Base-by-base conservation (phyloP, 2,329 filamentous ascomycete genomes). In the Aureobasidium sp. region DNA sequence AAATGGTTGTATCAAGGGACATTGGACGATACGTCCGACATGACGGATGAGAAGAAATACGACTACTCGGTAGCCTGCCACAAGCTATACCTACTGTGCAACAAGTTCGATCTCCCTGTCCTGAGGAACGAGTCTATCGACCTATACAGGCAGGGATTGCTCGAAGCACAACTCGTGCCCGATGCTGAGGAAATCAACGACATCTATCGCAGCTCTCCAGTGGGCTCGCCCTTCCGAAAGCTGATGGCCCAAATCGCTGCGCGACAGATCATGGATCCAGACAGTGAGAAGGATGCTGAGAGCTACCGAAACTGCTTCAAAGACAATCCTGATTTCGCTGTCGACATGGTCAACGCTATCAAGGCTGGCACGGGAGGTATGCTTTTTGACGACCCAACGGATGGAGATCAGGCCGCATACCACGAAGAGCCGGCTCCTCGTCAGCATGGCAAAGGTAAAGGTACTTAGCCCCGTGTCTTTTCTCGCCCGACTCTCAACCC, bases 1-100 rank as follows among this genome's bases (percentile, higher is more conserved):
- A 82, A 82, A 70, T 83, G 80, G 80, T 73, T 83, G 9, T 83
- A 83, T 62, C 80, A 82, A 68, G 81, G 81, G 57, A 76, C 72
- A 48, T 75, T 82, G 51, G 79, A 82, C 63, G 77, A 82, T 64
- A 76, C 79, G 22, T 77, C 76, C 5, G 72, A 76, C 51, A 70
- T 81, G 65, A 72, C 76, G 60, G 73, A 78, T 34, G 75, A 77
- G 51, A 74, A 77, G 64, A 81, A 82, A 69, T 83, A 82, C 74
- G 78, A 81, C 15, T 78, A 82, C 65, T 80, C 80, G 8, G 79
- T 80, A 42, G 77, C 75, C 58, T 82, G 80, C 66, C 77, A 82
- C 68, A 80, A 79, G 69, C 74, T 83, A 31, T 81, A 82, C 64
- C 68, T 80, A 31, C 73, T 83, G 11, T 82, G 80, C 71, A 76